Percentiles rank a stretch among this genome's conserved stretches.
Conservation (phyloP, 1,284 basidiomycete genomes). For the Rhizopogon hawkerae region DNA sequence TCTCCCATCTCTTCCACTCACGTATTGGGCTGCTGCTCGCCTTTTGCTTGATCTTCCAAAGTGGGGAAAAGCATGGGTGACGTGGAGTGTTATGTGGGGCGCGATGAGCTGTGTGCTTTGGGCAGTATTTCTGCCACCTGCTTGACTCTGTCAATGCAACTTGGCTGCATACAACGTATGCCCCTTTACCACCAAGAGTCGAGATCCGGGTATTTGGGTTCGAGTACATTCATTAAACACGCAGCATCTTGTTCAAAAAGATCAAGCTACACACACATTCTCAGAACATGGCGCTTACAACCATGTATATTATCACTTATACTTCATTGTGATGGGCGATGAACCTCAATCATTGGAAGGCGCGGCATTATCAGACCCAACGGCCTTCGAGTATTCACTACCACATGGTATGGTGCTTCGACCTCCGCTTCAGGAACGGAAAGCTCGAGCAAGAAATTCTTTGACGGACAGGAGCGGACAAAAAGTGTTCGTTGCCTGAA, state of each 20-base stretch:
- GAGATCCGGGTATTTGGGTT: no score
- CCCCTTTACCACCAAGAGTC: no score
- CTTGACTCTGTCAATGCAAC: slow-evolving; percentile 33
- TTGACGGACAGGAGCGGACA: no score
- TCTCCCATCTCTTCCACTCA: slow-evolving; percentile 68
- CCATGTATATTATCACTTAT: not conserved
- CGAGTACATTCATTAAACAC: no score
- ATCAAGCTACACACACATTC: no score
- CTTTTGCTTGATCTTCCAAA: slow-evolving; percentile 42
- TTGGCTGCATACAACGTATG: not conserved
- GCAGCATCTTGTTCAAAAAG: no score
- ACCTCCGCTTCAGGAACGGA: slow-evolving; percentile 27
- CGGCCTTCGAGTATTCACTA: slow-evolving; percentile 7
- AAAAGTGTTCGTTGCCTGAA: no score
- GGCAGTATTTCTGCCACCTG: slow-evolving; percentile 85
- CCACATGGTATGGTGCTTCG: slow-evolving; percentile 78
- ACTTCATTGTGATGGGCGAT: slow-evolving; percentile 39
- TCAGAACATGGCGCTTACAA: not conserved
- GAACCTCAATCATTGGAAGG: not conserved
- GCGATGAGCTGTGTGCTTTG: slow-evolving; percentile 69
- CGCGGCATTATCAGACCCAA: not conserved
- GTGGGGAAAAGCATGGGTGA: slow-evolving; percentile 51
- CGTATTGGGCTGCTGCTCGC: slow-evolving; percentile 78
- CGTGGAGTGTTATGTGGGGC: slow-evolving; percentile 76
- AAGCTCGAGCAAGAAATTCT: slow-evolving; percentile 15